Base-by-base conservation (phyloP, 2,329 filamentous ascomycete genomes). In the Colletotrichum sp. region DNA sequence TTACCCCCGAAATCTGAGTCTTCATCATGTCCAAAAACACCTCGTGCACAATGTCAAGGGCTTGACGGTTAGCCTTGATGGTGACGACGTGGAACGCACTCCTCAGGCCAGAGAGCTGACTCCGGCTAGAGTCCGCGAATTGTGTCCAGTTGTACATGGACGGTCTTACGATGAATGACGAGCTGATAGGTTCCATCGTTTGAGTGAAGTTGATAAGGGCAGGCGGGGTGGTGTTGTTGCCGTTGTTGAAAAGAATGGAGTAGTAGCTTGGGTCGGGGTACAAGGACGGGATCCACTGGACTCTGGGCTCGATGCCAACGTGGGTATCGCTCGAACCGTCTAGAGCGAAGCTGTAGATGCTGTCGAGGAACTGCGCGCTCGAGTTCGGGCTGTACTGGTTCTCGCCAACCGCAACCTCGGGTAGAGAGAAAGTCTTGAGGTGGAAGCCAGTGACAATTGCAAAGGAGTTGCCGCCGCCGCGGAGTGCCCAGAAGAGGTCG, bases 401-500 rank as follows among this genome's bases (percentile, higher is more conserved):
- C 3, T 15, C 27, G 15, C 49, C 70, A 30, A 72, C 30, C 32
- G 52, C 59, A 22, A 72, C 63, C 4, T 30, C 34, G 11, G 70
- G 63, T 0, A 65, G 13, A 8, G 74, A 27, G n/a, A 78, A 52
- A 3, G 78, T 77, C 27, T 78, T 74, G 39, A 83, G 70, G 73
- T 83, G 78, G 67, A 83, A 82, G 57, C 80, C 71, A 4, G 83
- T 83, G 4, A 81, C 77, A 63, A 83, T 79, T 44, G 85, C 87
- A 19, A 87, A 86, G 67, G 83, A 83, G 30, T 84, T 82, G 6
- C 79, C 79, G 16, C 88, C 88, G 29, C 85, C 86, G 49, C 84
- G 84, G 7, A 88, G 80, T 3, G 88, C 88, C 78, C 83, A 84
- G 80, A 82, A 90, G 1, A 90, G 82, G 73, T 89, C 87, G 0